phyloP scores from a whole-genome alignment of 352 stramenopile genomes.

The Halophytophthora batemanensis region DNA sequence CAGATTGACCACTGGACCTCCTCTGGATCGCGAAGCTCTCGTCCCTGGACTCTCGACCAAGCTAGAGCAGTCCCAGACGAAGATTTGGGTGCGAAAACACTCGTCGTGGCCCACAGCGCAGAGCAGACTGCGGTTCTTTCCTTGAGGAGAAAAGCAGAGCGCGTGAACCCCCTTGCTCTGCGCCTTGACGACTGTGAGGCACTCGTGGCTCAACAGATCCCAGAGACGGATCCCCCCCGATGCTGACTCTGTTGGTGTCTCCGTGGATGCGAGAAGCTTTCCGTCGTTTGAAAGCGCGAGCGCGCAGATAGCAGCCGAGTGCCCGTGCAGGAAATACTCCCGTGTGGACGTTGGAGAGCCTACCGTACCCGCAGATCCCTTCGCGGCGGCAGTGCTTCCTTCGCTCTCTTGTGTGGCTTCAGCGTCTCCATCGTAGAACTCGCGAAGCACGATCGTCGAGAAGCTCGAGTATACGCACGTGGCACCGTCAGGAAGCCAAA shows the following conservation, averaged over 20 bases:
- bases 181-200: slow-evolving; percentile 41
- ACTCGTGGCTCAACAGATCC: slow-evolving; percentile 41
- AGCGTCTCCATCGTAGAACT: slow-evolving; percentile 21
- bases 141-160: slow-evolving; percentile 44
- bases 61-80: slow-evolving; percentile 66
- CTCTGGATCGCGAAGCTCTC: not conserved
- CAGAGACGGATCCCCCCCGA: slow-evolving; percentile 48
- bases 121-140: slow-evolving; percentile 27
- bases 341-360: slow-evolving; percentile 4
- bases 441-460: slow-evolving; percentile 60
- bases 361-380: slow-evolving; percentile 14
- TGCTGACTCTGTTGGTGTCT: slow-evolving; percentile 27
- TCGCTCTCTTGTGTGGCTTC: slow-evolving; percentile 2
- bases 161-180: slow-evolving; percentile 45
- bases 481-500: slow-evolving; percentile 45
- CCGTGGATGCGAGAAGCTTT: slow-evolving; percentile 39
- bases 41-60: slow-evolving; percentile 6
- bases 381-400: slow-evolving; percentile 12
- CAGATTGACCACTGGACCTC: slow-evolving; percentile 22
- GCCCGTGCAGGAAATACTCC: slow-evolving; percentile 43
- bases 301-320: slow-evolving; percentile 27
- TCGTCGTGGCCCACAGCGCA: slow-evolving; percentile 65
- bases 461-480: slow-evolving; percentile 60
- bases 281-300: slow-evolving; percentile 48
- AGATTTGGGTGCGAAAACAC: slow-evolving; percentile 64